Evolutionary conservation across 169 alveolate species (phyloP), one percentile per base, ranked within the genome.

Genomic region (Eimeria nieschulzi): DNA sequence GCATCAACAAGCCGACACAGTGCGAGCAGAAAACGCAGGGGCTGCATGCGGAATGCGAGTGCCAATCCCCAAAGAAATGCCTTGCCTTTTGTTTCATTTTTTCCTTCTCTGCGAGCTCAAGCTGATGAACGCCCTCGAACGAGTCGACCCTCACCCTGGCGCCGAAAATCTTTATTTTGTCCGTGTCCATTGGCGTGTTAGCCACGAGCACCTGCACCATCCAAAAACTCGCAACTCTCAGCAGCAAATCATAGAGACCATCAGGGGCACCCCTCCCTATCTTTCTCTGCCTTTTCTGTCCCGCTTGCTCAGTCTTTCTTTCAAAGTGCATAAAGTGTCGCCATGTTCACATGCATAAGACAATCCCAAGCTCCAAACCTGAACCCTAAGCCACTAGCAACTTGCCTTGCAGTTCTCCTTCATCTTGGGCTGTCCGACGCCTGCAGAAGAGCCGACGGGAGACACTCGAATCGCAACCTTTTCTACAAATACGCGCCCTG

Each of bases 131-230:
- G 90, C 99, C 98, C 82, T 97, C 99, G 95, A 99, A 98, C 26
- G 99, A 97, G 94, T 98, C 99, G 23, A 98, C 99, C 92, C 97
- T 97, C 53, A 98, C 99, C 91, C 98, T 98, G 8, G 99, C 99
- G 3, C 99, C 99, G 95, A 98, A 99, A 54, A 99, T 99, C 97
- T 99, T 99, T 90, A 99, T 97, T 96, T 99, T 99, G 95, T 99
- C 99, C 66, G 99, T 98, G 96, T 99, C 99, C 99, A 99, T 98
- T 15, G 99, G 99, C 61, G 99, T 98, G 95, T 99, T 99, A 5
- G 99, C 99, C 83, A 99, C 98, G 95, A 98, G 91, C 17, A 87
- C 88, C 83, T 73, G 83, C 63, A 73, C 46, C 46, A 33, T 3
- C 46, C 46, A 0, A 33, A 33, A 33, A 3, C 46, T 33, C 46